Conservation (phyloP, 2,329 filamentous ascomycete species). For the Raffaelea arxii region DNA sequence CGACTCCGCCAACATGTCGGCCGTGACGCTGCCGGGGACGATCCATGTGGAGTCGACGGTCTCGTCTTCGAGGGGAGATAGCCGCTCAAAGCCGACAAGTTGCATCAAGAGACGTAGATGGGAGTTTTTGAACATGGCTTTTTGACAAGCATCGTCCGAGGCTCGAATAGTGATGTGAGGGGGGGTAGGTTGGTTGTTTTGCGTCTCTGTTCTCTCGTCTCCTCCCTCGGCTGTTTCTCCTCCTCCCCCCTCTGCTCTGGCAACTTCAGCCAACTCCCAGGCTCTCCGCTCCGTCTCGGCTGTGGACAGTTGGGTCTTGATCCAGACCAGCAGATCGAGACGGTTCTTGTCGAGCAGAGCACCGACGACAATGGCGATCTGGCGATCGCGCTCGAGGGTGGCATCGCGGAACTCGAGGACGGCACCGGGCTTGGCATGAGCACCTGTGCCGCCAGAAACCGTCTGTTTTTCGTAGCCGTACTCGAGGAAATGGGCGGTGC, state of each 20-base stretch:
- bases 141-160: conserved; percentile 55
- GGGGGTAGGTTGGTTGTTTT: background rate
- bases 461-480: conserved; percentile 81
- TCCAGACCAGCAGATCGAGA: conserved; percentile 67
- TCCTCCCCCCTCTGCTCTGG: conserved; percentile 6
- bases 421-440: conserved; percentile 59
- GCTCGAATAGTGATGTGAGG: conserved; percentile 43
- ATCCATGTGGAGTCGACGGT: conserved; percentile 70
- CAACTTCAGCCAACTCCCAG: conserved; percentile 50
- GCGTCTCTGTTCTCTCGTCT: background rate
- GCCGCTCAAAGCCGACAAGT: conserved; percentile 59
- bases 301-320: conserved; percentile 59
- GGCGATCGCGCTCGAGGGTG: conserved; percentile 56
- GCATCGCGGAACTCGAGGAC: conserved; percentile 74
- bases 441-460: conserved; percentile 37
- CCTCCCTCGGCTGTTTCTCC: background rate
- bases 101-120: conserved; percentile 78
- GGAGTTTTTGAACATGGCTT: conserved; percentile 80
- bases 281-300: conserved; percentile 64
- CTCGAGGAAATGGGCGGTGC: conserved; percentile 78
- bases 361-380: conserved; percentile 72
- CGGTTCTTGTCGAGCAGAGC: conserved; percentile 73
- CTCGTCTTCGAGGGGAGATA: conserved; percentile 49
- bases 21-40: conserved; percentile 56
- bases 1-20: conserved; percentile 56